These are phyloP conservation scores for Sporothrix euskadiensis DNA, from an alignment of 2,329 filamentous ascomycete species.

Conservation along the genomic window DNA sequence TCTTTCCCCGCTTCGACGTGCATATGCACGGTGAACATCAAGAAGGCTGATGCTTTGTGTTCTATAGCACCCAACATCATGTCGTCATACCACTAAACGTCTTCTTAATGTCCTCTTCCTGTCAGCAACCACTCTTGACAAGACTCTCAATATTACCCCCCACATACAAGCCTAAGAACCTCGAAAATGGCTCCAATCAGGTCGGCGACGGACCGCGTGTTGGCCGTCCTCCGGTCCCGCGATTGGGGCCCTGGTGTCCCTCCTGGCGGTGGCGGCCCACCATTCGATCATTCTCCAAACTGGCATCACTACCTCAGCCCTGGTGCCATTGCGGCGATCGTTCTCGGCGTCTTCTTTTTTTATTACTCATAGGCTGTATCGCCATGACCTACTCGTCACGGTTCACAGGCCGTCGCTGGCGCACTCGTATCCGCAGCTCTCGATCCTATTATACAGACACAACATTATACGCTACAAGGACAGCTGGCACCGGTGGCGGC, in stretches of 20 bases:
- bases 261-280: background rate
- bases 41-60: background rate
- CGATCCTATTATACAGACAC: slow-evolving; percentile 8
- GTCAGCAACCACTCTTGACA: too few relatives aligned
- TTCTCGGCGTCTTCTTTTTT: slow-evolving; percentile 17
- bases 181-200: background rate
- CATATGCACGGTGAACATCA: background rate
- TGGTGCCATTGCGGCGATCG: slow-evolving; percentile 19
- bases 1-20: background rate
- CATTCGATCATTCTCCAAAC: background rate
- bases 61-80: background rate
- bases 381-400: slow-evolving; percentile 16
- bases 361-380: slow-evolving; percentile 19
- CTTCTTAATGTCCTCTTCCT: too few relatives aligned
- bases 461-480: background rate
- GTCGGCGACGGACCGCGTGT: background rate
- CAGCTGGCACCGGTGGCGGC: background rate
- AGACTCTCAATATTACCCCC: too few relatives aligned
- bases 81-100: background rate
- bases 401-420: background rate
- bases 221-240: background rate
- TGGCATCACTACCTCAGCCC: slow-evolving; percentile 12
- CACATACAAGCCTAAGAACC: too few relatives aligned
- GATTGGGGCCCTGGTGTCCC: slow-evolving; percentile 11
- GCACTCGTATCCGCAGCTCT: background rate